phyloP scores from a whole-genome alignment of 441 rosid species.

The Bruguiera hainesii region DNA sequence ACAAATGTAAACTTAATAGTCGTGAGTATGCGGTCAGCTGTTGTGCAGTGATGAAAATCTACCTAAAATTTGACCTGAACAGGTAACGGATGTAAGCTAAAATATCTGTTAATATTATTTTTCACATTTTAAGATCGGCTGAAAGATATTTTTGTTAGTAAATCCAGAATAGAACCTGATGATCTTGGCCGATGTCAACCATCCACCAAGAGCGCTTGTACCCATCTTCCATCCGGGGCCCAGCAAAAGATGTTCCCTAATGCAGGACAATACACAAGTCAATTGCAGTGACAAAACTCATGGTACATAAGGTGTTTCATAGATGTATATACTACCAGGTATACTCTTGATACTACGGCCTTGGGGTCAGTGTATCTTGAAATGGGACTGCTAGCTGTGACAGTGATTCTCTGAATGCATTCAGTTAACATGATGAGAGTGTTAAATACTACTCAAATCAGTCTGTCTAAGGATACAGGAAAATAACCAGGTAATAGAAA shows the following conservation, averaged over 20 bases:
- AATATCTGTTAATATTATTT: too few species aligned
- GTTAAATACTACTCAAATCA: not conserved
- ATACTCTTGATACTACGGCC: conserved; percentile 79
- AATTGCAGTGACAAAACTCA: not conserved
- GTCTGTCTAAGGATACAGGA: not conserved
- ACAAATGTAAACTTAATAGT: too few species aligned
- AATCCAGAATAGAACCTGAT: conserved; percentile 53
- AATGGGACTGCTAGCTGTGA: conserved; percentile 81
- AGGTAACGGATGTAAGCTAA: too few species aligned
- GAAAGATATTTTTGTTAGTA: too few species aligned
- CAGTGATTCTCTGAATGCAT: conserved; percentile 58
- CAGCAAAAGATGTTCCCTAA: conserved; percentile 86
- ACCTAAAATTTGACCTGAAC: too few species aligned
- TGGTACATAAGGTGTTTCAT: not conserved
- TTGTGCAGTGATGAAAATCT: too few species aligned
- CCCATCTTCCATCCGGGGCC: conserved; percentile 81
- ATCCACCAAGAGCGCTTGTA: conserved; percentile 82
- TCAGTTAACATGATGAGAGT: conserved; percentile 21
- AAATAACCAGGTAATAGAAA: not conserved
- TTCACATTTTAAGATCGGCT: too few species aligned
- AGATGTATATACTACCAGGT: conserved; percentile 49
- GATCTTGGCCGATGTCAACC: conserved; percentile 89
- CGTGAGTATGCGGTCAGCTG: too few species aligned
- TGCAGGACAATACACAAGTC: conserved; percentile 9
- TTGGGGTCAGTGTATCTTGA: conserved; percentile 92